Evolutionary conservation across 305 asterid species (phyloP).

Genomic region (Andrographis paniculata): DNA sequence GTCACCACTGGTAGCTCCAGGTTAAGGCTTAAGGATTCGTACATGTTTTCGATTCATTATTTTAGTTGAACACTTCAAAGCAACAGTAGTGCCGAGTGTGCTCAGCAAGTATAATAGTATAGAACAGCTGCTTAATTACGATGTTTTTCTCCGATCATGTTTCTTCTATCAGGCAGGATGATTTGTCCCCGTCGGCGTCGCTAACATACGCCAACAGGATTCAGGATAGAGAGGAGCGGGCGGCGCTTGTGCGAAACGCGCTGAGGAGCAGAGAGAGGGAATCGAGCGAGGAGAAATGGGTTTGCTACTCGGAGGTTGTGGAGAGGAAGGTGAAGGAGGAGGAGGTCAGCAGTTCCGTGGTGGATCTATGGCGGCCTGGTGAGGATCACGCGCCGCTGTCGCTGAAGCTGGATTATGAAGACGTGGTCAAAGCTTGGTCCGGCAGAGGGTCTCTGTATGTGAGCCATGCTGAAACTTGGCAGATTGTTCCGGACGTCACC

Average conservation of each 20-base stretch:
- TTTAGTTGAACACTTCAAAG: not conserved
- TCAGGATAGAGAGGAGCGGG: constrained; percentile 28
- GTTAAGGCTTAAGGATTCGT: constrained; percentile 5
- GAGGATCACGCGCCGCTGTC: constrained; percentile 24
- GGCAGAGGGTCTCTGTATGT: constrained; percentile 39
- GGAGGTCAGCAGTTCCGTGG: constrained; percentile 48
- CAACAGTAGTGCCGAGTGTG: no score
- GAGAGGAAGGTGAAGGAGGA: constrained; percentile 44
- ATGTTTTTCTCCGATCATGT: no score
- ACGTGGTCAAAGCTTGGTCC: constrained; percentile 53
- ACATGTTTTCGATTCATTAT: not conserved
- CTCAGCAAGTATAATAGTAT: no score
- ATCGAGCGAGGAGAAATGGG: constrained; percentile 65
- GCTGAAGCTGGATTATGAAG: constrained; percentile 54
- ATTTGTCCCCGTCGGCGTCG: constrained; percentile 40
- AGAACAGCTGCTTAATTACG: no score
- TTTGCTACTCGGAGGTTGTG: constrained; percentile 51
- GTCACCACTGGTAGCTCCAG: constrained; percentile 27
- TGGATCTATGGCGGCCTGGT: constrained; percentile 16
- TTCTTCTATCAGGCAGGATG: constrained; percentile 21
- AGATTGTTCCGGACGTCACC: constrained; percentile 41
- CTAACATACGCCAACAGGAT: constrained; percentile 33
- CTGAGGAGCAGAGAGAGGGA: constrained; percentile 62
- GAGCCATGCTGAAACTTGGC: constrained; percentile 21
- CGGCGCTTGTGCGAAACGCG: constrained; percentile 72